Percentiles rank a stretch among this genome's conserved stretches.
Conservation (phyloP, 129 eudicot genomes). For the Escallonia herrerae region DNA sequence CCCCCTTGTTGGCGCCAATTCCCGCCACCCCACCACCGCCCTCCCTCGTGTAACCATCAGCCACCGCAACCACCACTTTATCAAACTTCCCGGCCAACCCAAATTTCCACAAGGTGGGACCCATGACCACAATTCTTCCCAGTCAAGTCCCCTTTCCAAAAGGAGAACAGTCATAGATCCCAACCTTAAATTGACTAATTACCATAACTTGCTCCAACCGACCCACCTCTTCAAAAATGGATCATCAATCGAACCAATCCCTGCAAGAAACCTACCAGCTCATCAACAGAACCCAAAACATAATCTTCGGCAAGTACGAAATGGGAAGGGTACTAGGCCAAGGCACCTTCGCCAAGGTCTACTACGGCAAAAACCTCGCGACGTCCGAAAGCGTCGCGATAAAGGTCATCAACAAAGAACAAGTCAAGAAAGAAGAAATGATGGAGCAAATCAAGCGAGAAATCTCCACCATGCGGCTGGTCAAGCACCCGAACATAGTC, state of each 20-base stretch:
- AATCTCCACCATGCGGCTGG: constrained; percentile 70
- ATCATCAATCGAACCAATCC: neutral
- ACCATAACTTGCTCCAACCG: too few relatives aligned
- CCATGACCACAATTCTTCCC: neutral
- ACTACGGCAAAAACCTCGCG: constrained; percentile 38
- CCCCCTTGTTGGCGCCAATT: neutral
- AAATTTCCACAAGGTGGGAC: neutral
- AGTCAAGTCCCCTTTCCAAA: neutral
- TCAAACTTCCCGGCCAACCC: too few relatives aligned
- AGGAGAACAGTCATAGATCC: neutral
- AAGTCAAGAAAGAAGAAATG: constrained; percentile 50
- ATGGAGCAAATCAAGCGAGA: constrained; percentile 79
- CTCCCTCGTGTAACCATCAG: neutral
- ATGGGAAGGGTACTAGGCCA: constrained; percentile 78
- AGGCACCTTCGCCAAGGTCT: constrained; percentile 88
- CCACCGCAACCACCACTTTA: neutral
- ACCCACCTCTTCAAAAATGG: neutral
- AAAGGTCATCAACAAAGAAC: constrained; percentile 70
- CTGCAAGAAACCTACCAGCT: neutral
- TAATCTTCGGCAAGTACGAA: constrained; percentile 71
- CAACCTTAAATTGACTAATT: neutral
- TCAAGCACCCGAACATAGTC: constrained; percentile 77
- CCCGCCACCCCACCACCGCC: neutral
- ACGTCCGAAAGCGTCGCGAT: constrained; percentile 69
- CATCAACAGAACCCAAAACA: constrained; percentile 15